Evolutionary conservation across 768 basidiomycete genomes (phyloP), one percentile per base, ranked within the genome.

Genomic region (Boletus vinaceobasis): DNA sequence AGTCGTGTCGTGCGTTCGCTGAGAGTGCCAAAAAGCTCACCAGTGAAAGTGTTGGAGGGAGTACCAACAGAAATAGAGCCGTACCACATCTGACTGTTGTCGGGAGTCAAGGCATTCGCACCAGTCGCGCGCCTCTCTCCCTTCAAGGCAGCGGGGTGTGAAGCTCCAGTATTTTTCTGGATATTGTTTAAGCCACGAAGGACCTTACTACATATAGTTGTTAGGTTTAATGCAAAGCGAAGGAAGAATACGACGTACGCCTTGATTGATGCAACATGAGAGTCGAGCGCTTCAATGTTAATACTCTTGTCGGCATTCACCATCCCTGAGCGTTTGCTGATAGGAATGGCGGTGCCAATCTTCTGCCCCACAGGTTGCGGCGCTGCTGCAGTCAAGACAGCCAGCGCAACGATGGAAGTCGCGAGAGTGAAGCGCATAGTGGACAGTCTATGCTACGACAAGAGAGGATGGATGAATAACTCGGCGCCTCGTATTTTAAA

Each of bases 11-110:
- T 7, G 10, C 8, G n/a, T 47, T 39, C 5, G 4, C 9, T 19
- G 23, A 21, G 13, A 33, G 10, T 13, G 7, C 5, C 50, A 23
- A 15, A 33, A 49, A 26, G 17, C 40, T 29, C 27, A 58, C 59
- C 54, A 3, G 46, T 53, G 43, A 50, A 61, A 2, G 13, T 2
- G 0, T 19, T 7, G 3, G 43, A 0, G 21, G 62, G 62, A 21
- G 52, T 59, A 8, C 62, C 63, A 13, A 56, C 52, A 19, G 27
- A 19, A n/a, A 64, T 53, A 10, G 27, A 23, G n/a, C 60, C 54
- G 7, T 40, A 64, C 60, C 60, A 64, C 5, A 53, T 15, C 5
- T n/a, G 3, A 15, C 4, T 17, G 3, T 11, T 3, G 5, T 32
- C 0, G 9, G 27, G 7, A 4, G 17, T 55, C 35, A 64, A 43